Percentiles rank a stretch among this genome's conserved stretches.
Conservation (phyloP, 2,329 filamentous ascomycete species). For the Nothopassalora personata region DNA sequence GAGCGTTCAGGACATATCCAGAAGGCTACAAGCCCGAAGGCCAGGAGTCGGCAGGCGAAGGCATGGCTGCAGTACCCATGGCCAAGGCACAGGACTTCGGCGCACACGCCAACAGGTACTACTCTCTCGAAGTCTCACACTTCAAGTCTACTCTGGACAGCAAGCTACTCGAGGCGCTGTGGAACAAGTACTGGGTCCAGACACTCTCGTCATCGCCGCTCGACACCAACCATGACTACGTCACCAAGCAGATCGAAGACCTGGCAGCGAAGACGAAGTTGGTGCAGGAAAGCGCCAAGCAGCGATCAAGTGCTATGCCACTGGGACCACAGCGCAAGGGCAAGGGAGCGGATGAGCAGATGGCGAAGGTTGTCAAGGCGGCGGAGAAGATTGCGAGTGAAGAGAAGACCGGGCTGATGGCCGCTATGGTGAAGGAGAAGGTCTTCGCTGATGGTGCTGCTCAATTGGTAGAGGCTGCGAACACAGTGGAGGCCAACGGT, state of each 20-base stretch:
- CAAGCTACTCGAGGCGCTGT: slow-evolving; percentile 78
- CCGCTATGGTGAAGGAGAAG: slow-evolving; percentile 58
- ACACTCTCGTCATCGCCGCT: slow-evolving; percentile 88
- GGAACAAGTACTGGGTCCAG: slow-evolving; percentile 99
- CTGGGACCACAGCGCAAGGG: slow-evolving; percentile 24
- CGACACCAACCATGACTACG: slow-evolving; percentile 87
- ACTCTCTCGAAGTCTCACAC: slow-evolving; percentile 82
- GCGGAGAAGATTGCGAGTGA: slow-evolving; percentile 57
- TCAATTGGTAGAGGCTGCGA: slow-evolving; percentile 12
- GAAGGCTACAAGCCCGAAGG: slow-evolving; percentile 59
- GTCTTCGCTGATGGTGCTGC: slow-evolving; percentile 45
- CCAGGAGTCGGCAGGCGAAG: slow-evolving; percentile 43
- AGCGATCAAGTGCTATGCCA: slow-evolving; percentile 20
- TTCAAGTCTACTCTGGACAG: slow-evolving; percentile 91
- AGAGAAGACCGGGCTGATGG: slow-evolving; percentile 59
- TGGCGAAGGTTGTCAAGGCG: slow-evolving; percentile 59
- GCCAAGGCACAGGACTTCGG: slow-evolving; percentile 94
- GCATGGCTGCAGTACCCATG: slow-evolving; percentile 76
- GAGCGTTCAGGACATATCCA: slow-evolving; percentile 89
- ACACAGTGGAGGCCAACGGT: slow-evolving; percentile 20
- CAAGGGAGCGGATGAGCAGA: slow-evolving; percentile 41
- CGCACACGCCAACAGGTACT: slow-evolving; percentile 85
- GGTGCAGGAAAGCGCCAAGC: slow-evolving; percentile 33
- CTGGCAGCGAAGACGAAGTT: slow-evolving; percentile 70
- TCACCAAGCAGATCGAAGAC: slow-evolving; percentile 86